Percentiles rank a stretch among this genome's conserved stretches.
These are phyloP conservation scores for Erythrophleum ivorense DNA, from an alignment of 331 rosid species.

Conservation along the genomic window DNA sequence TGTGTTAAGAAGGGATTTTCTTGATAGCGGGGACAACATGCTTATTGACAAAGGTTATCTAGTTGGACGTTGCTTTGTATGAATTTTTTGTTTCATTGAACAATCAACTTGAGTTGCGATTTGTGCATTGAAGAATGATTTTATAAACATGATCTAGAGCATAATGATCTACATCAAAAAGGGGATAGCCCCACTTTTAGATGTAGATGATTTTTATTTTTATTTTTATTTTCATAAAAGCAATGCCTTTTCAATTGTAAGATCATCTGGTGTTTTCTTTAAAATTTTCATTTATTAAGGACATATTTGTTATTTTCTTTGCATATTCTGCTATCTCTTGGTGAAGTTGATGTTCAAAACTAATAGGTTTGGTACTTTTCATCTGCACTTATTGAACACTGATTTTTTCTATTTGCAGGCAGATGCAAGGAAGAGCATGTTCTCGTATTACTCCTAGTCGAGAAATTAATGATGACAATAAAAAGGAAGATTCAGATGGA, in stretches of 20 bases:
- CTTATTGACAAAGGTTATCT: slow-evolving; percentile 6
- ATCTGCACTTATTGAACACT: slow-evolving; percentile 27
- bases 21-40: background rate
- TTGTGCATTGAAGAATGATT: background rate
- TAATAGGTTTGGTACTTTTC: slow-evolving; percentile 25
- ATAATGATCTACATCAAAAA: background rate
- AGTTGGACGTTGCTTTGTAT: slow-evolving; percentile 19
- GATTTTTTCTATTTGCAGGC: slow-evolving; percentile 53
- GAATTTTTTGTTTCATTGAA: slow-evolving; percentile 22
- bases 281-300: background rate
- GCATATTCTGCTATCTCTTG: slow-evolving; percentile 8
- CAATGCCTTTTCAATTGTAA: background rate
- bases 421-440: slow-evolving; percentile 49
- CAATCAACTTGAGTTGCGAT: slow-evolving; percentile 6
- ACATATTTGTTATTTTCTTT: slow-evolving; percentile 22
- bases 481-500: slow-evolving; percentile 73
- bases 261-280: slow-evolving; percentile 17
- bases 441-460: slow-evolving; percentile 55
- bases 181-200: slow-evolving; percentile 10
- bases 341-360: slow-evolving; percentile 15
- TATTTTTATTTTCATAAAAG: background rate
- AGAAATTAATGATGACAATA: slow-evolving; percentile 52
- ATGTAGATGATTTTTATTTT: background rate
- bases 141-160: slow-evolving; percentile 17
- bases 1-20: slow-evolving; percentile 22